A percentile compares a stretch with the other conserved stretches of the same genome.
Conservation (phyloP, 2,329 filamentous ascomycete genomes). For the Lachnellula occidentalis region DNA sequence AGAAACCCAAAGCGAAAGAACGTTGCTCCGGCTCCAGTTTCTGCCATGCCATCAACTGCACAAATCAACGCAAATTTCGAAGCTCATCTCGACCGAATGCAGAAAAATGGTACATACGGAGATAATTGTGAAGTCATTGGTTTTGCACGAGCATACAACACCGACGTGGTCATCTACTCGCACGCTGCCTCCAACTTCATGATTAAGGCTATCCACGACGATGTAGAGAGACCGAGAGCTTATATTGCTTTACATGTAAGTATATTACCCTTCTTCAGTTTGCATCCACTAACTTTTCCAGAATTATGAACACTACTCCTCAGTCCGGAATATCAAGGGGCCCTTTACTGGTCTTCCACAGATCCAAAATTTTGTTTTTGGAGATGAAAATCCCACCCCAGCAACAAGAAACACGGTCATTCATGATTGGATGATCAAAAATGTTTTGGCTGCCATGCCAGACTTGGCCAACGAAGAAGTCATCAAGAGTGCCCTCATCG, state of each 20-base stretch:
- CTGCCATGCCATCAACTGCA: constrained; percentile 44
- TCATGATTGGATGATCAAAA: constrained; percentile 50
- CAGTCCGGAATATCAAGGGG: constrained; percentile 54
- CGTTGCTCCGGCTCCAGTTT: constrained; percentile 40
- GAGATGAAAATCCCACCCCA: constrained; percentile 32
- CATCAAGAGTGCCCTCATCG: constrained; percentile 47
- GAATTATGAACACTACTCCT: constrained; percentile 63
- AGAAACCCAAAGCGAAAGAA: constrained; percentile 42
- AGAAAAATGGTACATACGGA: constrained; percentile 55
- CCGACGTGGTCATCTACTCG: constrained; percentile 56
- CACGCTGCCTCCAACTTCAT: constrained; percentile 45
- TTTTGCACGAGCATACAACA: constrained; percentile 55
- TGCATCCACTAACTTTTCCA: constrained; percentile 28
- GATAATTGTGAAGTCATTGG: constrained; percentile 64
- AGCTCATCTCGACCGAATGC: constrained; percentile 54
- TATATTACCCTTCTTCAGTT: constrained; percentile 10
- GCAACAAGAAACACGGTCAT: constrained; percentile 37
- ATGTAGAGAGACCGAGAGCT: constrained; percentile 33
- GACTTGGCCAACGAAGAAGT: constrained; percentile 43
- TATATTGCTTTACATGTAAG: constrained; percentile 61
- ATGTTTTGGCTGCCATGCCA: constrained; percentile 46
- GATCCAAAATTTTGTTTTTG: constrained; percentile 29
- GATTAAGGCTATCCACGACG: constrained; percentile 38
- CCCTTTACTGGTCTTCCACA: constrained; percentile 51
- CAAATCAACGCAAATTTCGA: constrained; percentile 48